phyloP scores from a whole-genome alignment of 108 stramenopile species.

The Cylindrotheca closterium region DNA sequence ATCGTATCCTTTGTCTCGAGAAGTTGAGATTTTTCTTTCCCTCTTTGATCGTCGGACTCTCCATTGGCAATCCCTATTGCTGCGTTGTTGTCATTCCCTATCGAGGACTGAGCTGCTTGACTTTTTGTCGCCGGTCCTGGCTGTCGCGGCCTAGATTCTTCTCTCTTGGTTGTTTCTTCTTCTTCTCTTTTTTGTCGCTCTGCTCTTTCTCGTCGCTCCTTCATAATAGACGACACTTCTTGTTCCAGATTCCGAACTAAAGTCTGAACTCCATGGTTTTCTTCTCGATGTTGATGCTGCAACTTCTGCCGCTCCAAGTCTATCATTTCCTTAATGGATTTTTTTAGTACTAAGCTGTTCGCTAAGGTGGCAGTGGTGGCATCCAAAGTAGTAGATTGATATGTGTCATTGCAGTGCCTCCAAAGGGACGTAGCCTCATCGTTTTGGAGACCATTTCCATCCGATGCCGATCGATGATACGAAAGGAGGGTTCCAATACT shows the following conservation, averaged over 20 bases:
- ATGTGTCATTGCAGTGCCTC: neutral
- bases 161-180: constrained; percentile 3
- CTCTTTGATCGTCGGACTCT: neutral
- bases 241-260: constrained; percentile 11
- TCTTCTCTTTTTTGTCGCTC: constrained; percentile 9
- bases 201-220: constrained; percentile 18
- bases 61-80: constrained; percentile 1
- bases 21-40: neutral
- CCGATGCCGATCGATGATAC: no score
- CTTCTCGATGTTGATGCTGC: constrained; percentile 11
- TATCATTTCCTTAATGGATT: constrained; percentile 8
- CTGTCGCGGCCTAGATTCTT: no score
- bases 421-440: no score
- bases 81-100: constrained; percentile 1
- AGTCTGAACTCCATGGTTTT: neutral
- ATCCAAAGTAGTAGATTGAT: neutral
- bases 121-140: neutral
- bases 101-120: neutral
- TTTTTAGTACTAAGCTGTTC: neutral
- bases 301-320: constrained; percentile 7
- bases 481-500: constrained; percentile 23
- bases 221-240: constrained; percentile 26
- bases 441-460: no score
- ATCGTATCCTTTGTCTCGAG: constrained; percentile 9
- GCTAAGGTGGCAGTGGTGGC: neutral